Evolutionary conservation across 2,329 filamentous ascomycete species (phyloP), one percentile per base, ranked within the genome.

Genomic region (Aspergillus brunneoviolaceus): DNA sequence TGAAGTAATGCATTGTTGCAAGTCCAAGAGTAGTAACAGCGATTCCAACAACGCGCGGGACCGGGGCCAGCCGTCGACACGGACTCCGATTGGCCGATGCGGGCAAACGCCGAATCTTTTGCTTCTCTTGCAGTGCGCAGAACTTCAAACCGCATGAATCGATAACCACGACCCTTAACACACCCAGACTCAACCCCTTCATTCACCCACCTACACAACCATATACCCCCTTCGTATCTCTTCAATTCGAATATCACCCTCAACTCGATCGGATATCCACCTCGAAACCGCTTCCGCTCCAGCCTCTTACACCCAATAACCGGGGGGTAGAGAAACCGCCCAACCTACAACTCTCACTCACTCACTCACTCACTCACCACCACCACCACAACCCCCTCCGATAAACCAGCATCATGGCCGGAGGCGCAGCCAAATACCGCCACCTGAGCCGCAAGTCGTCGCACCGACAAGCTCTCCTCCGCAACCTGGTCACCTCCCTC

Each of bases 401-500:
- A 45, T 45, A 45, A 45, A 45, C 16, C 14, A 45, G 14, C 65
- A 78, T 64, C 65, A 96, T 97, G 93, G 92, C 92, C 66, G 92
- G 92, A 71, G 92, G 91, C 67, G 83, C 87, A 66, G 85, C 91
- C 76, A 96, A 92, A 81, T 96, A 94, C 81, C 89, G 95, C 69
- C 91, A 96, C 78, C 83, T 99, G 63, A 88, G 88, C 79, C 92
- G 95, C 69, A 84, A 87, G 67, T 96, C 92, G 55, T 83, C 94
- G 58, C 95, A 97, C 76, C 87, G 95, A 75, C 87, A 94, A 81
- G 94, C 95, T 56, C 87, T 99, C 69, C 88, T 99, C 67, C 92
- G 95, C 72, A 97, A 98, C 79, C 84, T 99, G 63, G 93, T 98
- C 75, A 96, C 94, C 67, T 95, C 94, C 57, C 89, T 99, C 67